phyloP scores from a whole-genome alignment of 2,329 filamentous ascomycete genomes.

The Apiospora malaysiana region DNA sequence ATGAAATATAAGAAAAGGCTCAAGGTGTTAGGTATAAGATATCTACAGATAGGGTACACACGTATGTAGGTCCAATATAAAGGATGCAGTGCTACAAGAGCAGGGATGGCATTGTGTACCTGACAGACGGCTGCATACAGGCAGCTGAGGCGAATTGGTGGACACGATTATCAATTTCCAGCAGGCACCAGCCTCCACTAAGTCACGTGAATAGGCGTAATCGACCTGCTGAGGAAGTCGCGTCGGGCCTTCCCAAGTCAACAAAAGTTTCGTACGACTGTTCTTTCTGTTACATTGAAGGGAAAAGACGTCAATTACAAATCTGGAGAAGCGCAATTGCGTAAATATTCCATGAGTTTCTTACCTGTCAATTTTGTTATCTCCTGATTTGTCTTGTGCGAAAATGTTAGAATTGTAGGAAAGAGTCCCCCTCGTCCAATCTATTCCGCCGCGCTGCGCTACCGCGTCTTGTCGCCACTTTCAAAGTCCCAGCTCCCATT shows the following conservation, averaged over 20 bases:
- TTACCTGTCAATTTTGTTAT: not conserved
- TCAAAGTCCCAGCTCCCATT: not conserved
- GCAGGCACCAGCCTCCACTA: not conserved
- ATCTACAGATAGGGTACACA: too few species aligned
- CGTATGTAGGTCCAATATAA: too few species aligned
- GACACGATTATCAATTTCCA: not conserved
- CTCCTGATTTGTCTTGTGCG: not conserved
- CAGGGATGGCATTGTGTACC: not conserved
- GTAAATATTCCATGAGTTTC: not conserved
- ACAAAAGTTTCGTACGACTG: not conserved
- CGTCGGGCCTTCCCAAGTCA: slow-evolving; percentile 14
- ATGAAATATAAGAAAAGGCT: too few species aligned
- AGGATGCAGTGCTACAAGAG: not conserved
- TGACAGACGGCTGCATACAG: not conserved
- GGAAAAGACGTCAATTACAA: not conserved
- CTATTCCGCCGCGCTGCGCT: slow-evolving; percentile 13
- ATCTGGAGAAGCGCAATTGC: not conserved
- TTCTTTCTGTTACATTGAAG: too few species aligned
- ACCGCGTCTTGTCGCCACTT: slow-evolving; percentile 18
- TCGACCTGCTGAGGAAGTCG: not conserved
- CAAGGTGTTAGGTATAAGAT: too few species aligned
- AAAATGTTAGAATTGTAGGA: not conserved
- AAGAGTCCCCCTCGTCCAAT: slow-evolving; percentile 7
- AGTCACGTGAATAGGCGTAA: slow-evolving; percentile 19
- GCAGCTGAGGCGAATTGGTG: not conserved